Conservation (phyloP, 352 stramenopile species). For the Chrysophaeum taylorii region DNA sequence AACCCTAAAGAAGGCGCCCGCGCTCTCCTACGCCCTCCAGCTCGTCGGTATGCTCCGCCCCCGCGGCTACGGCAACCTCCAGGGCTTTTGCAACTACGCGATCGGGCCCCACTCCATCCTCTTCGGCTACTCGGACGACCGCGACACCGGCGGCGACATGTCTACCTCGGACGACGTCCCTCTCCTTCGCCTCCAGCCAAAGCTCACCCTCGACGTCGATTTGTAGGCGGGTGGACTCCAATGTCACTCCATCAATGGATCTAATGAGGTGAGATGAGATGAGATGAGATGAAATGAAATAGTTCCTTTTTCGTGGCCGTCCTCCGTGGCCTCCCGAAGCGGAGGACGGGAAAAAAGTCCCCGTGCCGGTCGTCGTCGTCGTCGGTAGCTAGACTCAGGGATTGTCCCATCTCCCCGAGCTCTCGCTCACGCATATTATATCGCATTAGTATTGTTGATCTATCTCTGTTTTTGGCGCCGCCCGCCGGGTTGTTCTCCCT, state of each 20-base stretch:
- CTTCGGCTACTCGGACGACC: slow-evolving; percentile 10
- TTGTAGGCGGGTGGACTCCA: no score
- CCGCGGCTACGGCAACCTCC: neutral
- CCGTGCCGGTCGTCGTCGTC: neutral
- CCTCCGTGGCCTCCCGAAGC: no score
- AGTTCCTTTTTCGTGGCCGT: no score
- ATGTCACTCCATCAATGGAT: no score
- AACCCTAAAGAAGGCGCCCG: neutral
- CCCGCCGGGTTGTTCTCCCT: no score
- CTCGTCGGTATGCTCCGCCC: slow-evolving; percentile 9
- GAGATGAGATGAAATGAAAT: no score
- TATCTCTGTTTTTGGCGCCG: no score
- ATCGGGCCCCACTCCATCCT: slow-evolving; percentile 6
- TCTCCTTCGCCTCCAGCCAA: slow-evolving; percentile 8
- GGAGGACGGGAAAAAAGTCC: neutral
- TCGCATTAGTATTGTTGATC: no score
- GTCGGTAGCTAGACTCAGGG: no score
- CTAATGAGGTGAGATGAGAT: no score
- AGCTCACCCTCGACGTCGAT: slow-evolving; percentile 12
- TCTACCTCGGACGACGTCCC: neutral
- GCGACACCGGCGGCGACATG: neutral
- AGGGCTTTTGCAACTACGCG: slow-evolving; percentile 11
- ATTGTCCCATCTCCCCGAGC: no score
- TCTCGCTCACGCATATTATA: no score
- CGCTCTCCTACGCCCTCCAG: neutral